phyloP scores from a whole-genome alignment of 257 asterid species.

The Asclepias syriaca region DNA sequence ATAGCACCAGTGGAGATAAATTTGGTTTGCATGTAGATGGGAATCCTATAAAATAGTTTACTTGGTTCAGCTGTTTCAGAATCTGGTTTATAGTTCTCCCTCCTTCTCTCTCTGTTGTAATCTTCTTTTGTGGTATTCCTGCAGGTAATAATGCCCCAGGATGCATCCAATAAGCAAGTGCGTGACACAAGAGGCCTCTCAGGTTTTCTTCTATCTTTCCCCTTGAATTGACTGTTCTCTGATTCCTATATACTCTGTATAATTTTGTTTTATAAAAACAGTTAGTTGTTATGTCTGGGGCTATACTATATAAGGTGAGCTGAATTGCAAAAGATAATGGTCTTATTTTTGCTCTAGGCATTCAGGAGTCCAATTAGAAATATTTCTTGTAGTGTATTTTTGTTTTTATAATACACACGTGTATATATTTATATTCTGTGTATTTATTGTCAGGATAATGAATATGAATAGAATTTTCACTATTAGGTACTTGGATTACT shows the following conservation, averaged over 20 bases:
- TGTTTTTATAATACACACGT: neutral
- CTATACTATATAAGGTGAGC: neutral
- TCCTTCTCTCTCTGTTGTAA: neutral
- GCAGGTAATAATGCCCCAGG: constrained; percentile 92
- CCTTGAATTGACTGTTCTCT: neutral
- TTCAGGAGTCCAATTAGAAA: too few species aligned
- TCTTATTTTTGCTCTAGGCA: too few species aligned
- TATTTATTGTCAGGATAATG: neutral
- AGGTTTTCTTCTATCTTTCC: constrained; percentile 33
- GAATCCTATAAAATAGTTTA: neutral
- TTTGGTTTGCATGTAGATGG: neutral
- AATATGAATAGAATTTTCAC: neutral
- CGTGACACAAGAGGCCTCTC: constrained; percentile 92
- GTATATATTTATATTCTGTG: neutral
- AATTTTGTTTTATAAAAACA: constrained; percentile 12
- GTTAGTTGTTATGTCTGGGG: neutral
- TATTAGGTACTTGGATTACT: neutral
- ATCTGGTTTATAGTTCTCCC: neutral
- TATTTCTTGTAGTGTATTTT: neutral
- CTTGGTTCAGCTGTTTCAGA: constrained; percentile 8
- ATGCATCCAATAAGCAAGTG: constrained; percentile 67
- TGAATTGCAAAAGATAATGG: neutral
- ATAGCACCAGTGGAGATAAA: neutral
- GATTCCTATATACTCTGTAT: neutral
- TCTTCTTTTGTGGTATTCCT: constrained; percentile 13